phyloP scores from a whole-genome alignment of 2,329 filamentous ascomycete species.

The Orbilia quercus region DNA sequence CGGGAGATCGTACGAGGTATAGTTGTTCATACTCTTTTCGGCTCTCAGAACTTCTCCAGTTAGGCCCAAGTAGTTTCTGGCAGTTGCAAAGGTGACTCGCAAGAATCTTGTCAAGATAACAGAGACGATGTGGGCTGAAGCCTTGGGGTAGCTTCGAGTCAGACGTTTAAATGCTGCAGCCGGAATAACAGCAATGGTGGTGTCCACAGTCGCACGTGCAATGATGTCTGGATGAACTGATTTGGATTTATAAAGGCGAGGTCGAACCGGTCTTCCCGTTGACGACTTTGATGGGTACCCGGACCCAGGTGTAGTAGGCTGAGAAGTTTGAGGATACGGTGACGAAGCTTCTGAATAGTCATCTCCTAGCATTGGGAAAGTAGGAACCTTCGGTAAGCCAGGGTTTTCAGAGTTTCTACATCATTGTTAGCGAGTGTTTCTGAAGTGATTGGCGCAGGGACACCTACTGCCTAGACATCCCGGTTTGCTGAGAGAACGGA shows the following conservation, averaged over 20 bases:
- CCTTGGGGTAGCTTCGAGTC: constrained; percentile 93
- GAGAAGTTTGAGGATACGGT: constrained; percentile 60
- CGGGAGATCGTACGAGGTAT: constrained; percentile 88
- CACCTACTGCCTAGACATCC: constrained; percentile 42
- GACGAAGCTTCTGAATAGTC: constrained; percentile 58
- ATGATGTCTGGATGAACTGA: constrained; percentile 97
- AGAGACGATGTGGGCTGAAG: constrained; percentile 96
- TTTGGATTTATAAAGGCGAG: constrained; percentile 67
- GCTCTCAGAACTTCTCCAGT: constrained; percentile 92
- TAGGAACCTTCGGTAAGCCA: constrained; percentile 74
- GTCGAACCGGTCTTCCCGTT: constrained; percentile 55
- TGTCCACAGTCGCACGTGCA: constrained; percentile 93
- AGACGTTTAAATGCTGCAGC: constrained; percentile 93
- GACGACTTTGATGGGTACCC: constrained; percentile 1
- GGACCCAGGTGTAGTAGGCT: constrained; percentile 63
- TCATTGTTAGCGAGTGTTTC: background rate
- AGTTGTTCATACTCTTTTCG: constrained; percentile 92
- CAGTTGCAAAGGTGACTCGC: constrained; percentile 91
- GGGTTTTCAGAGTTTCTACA: constrained; percentile 55
- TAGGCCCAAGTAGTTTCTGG: constrained; percentile 91
- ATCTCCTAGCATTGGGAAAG: constrained; percentile 74
- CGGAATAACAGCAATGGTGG: constrained; percentile 97
- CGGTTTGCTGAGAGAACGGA: constrained; percentile 26
- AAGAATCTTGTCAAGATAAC: constrained; percentile 95
- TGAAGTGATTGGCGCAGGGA: background rate